Percentiles rank a stretch among this genome's conserved stretches.
Evolutionary conservation across 345 rosid species (phyloP).

Genomic region (Euphorbia pulcherrima): DNA sequence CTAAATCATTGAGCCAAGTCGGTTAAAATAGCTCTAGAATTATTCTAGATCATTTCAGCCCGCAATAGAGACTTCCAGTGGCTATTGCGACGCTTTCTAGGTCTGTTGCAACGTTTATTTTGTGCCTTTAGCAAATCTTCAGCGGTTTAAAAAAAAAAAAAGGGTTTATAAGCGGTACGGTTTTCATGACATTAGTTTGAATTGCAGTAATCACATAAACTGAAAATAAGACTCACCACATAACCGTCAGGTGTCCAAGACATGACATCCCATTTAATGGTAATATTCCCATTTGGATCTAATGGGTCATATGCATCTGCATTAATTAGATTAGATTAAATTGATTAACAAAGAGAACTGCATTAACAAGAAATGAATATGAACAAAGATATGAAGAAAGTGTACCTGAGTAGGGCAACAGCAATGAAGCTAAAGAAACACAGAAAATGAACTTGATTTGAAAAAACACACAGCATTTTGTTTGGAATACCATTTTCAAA

Average conservation of each 20-base stretch:
- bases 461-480: constrained; percentile 1
- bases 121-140: too few species aligned
- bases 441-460: constrained; percentile 25
- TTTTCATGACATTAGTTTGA: background rate
- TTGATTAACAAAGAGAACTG: background rate
- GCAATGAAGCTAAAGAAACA: constrained; percentile 23
- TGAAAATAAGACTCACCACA: constrained; percentile 40
- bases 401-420: constrained; percentile 41
- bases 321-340: background rate
- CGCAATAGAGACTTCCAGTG: too few species aligned
- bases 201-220: background rate
- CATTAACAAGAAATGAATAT: background rate
- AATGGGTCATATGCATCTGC: constrained; percentile 67
- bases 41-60: too few species aligned
- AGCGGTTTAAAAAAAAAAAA: too few species aligned
- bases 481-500: background rate
- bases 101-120: too few species aligned
- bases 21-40: too few species aligned
- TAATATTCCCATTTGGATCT: constrained; percentile 71
- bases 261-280: constrained; percentile 74
- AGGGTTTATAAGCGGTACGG: too few species aligned
- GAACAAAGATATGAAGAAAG: background rate
- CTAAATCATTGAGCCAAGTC: too few species aligned
- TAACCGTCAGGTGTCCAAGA: constrained; percentile 77
- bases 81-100: too few species aligned